phyloP scores from a whole-genome alignment of 2,329 filamentous ascomycete species.

The Penicillium expansum region DNA sequence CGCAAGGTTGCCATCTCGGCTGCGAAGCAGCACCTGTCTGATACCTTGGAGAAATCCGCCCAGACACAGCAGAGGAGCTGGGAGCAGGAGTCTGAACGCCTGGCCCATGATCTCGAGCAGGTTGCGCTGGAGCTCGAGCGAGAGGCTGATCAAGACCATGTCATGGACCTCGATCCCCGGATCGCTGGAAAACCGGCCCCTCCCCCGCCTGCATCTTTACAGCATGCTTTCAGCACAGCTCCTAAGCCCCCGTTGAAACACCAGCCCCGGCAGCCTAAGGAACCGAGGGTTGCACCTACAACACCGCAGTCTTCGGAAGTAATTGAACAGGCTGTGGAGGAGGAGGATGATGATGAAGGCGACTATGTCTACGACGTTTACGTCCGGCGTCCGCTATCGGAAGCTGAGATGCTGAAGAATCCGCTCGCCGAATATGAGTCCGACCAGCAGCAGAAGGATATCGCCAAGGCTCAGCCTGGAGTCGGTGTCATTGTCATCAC shows the following conservation, averaged over 20 bases:
- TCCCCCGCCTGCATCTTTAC: not conserved
- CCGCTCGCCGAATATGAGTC: slow-evolving; percentile 31
- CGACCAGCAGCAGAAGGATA: slow-evolving; percentile 28
- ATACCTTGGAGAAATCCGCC: slow-evolving; percentile 38
- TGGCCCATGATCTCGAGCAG: slow-evolving; percentile 43
- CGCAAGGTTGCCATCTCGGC: slow-evolving; percentile 33
- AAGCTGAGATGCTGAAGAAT: slow-evolving; percentile 35
- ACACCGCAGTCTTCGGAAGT: not conserved
- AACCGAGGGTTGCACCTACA: slow-evolving; percentile 19
- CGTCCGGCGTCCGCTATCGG: slow-evolving; percentile 48
- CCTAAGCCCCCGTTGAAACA: slow-evolving; percentile 37
- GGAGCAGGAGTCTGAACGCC: slow-evolving; percentile 43
- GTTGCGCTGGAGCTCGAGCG: slow-evolving; percentile 44
- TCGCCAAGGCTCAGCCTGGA: slow-evolving; percentile 34
- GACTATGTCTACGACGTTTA: slow-evolving; percentile 64
- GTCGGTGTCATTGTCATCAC: slow-evolving; percentile 45
- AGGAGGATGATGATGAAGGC: slow-evolving; percentile 46
- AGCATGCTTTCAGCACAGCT: slow-evolving; percentile 9
- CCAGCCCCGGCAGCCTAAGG: slow-evolving; percentile 36
- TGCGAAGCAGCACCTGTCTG: slow-evolving; percentile 35
- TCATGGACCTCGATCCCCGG: slow-evolving; percentile 24
- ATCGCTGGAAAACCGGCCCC: not conserved
- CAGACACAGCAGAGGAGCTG: slow-evolving; percentile 36
- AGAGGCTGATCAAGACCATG: slow-evolving; percentile 15
- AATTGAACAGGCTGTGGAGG: slow-evolving; percentile 17